phyloP scores from a whole-genome alignment of 208 protist genomes.

The Angomonas desouzai region DNA sequence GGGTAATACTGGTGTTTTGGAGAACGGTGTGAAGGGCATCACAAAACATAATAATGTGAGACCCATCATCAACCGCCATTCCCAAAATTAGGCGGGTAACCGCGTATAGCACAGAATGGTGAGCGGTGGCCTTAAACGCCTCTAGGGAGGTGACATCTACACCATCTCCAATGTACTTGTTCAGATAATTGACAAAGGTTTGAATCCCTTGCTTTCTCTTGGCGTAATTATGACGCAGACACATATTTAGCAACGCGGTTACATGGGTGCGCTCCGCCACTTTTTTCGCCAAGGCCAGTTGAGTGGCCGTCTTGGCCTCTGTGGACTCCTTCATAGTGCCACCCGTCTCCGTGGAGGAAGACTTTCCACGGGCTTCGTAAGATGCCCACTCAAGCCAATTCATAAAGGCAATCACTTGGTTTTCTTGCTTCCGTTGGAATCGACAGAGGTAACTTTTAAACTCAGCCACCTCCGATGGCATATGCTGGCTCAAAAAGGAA shows the following conservation, averaged over 20 bases:
- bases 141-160: slow-evolving; percentile 71
- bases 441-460: slow-evolving; percentile 71
- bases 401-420: slow-evolving; percentile 53
- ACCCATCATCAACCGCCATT: slow-evolving; percentile 82
- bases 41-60: slow-evolving; percentile 71
- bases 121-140: slow-evolving; percentile 54
- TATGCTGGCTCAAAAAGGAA: slow-evolving; percentile 72
- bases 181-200: slow-evolving; percentile 82
- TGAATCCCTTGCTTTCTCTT: slow-evolving; percentile 76
- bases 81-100: slow-evolving; percentile 76
- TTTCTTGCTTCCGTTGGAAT: slow-evolving; percentile 59
- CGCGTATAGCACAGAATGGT: slow-evolving; percentile 79
- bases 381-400: slow-evolving; percentile 85
- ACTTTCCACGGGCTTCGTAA: slow-evolving; percentile 61
- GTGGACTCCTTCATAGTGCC: slow-evolving; percentile 12
- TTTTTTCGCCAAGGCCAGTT: slow-evolving; percentile 58
- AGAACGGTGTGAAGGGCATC: slow-evolving; percentile 71
- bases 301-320: slow-evolving; percentile 41
- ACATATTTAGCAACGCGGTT: slow-evolving; percentile 80
- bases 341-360: slow-evolving; percentile 17
- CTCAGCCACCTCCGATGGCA: slow-evolving; percentile 50
- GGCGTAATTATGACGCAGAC: slow-evolving; percentile 69
- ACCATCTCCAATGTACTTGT: slow-evolving; percentile 38
- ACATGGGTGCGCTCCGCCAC: slow-evolving; percentile 77
- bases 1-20: slow-evolving; percentile 39